Evolutionary conservation across 345 rosid genomes (phyloP), one percentile per base, ranked within the genome.

Genomic region (Eucalyptus regnans): DNA sequence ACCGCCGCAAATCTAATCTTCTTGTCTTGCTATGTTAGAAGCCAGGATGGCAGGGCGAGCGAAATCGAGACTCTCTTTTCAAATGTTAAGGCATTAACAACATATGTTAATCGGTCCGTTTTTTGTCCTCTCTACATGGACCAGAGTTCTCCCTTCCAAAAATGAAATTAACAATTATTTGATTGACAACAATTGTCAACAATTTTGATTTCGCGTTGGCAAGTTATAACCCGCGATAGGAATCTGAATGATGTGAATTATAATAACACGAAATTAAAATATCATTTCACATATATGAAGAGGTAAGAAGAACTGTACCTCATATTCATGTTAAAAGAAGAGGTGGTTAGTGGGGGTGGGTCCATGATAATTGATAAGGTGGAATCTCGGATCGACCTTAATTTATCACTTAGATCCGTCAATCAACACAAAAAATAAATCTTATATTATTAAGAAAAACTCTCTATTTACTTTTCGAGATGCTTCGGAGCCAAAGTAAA

Each of bases 171-270:
- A 5, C 2, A 9, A 20, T 17, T 0, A 1, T 3, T 3, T 4
- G 7, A 17, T 9, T 4, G 44, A 5, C 2, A 10, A 6, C 0
- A 7, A 3, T 33, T 4, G 0, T 10, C 6, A 1, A 33, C 2
- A 22, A 18, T 33, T 68, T 0, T 3, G 25, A 68, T 68, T 68
- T 17, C 7, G 0, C 11, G 4, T 6, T 3, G 6, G 1, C 43
- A 9, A 17, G 10, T 68, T 68, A 22, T 33, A 2, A 41, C 2
- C 4, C 2, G 5, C 1, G 2, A 4, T 22, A 17, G 1, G 13
- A 17, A 37, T 10, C 7, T 2, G 0, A 33, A 17, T 9, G 1
- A 2, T 10, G 7, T 5, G 25, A 33, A 68, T 68, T 5, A 9
- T 33, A 18, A 68, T 17, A 7, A 9, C 7, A 18, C 0, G 7